phyloP scores from a whole-genome alignment of 495 filamentous ascomycete species.

The Parachaetomium inaequale region DNA sequence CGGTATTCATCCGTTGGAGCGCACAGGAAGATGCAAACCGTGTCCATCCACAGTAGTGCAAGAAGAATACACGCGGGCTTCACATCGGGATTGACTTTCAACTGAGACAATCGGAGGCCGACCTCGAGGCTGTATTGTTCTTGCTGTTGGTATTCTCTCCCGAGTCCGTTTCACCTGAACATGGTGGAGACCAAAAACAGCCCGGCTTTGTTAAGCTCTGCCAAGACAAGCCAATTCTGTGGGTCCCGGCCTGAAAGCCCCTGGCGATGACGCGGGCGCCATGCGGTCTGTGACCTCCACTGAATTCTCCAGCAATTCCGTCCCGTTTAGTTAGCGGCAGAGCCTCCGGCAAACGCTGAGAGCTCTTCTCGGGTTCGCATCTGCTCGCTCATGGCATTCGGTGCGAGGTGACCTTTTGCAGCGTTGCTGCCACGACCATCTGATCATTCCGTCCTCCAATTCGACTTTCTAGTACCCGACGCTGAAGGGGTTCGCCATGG shows the following conservation, averaged over 20 bases:
- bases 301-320: not conserved
- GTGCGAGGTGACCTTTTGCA: constrained; percentile 24
- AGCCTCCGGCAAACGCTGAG: constrained; percentile 3
- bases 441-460: not conserved
- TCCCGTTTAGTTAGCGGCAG: constrained; percentile 19
- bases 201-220: not conserved
- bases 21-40: not conserved
- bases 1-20: not conserved
- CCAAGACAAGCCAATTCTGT: constrained; percentile 10
- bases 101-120: not conserved
- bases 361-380: not conserved
- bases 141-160: not conserved
- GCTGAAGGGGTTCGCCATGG: constrained; percentile 18
- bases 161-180: no score
- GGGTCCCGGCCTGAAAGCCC: constrained; percentile 5
- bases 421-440: constrained; percentile 21
- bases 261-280: constrained; percentile 19
- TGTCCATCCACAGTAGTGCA: not conserved
- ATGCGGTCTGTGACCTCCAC: constrained; percentile 12
- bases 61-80: not conserved
- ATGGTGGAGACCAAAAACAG: no score
- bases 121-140: not conserved
- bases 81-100: not conserved
- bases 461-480: not conserved
- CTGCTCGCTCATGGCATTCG: constrained; percentile 19